phyloP scores from a whole-genome alignment of 371 early-diverging fungal species.

The Umbelopsis sp. region DNA sequence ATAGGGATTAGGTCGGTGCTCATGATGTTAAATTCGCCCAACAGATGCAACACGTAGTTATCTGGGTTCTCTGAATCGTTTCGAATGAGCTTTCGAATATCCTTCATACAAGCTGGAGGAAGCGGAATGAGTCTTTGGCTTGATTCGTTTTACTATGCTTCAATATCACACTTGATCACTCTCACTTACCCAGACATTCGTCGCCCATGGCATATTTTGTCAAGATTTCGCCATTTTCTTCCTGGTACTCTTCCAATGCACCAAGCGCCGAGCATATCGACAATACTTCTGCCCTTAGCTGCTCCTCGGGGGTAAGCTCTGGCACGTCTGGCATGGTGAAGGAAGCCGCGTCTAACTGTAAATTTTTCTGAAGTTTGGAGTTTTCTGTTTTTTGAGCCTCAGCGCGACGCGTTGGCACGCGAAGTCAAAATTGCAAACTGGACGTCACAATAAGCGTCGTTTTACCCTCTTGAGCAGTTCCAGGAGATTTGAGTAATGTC shows the following conservation, averaged over 20 bases:
- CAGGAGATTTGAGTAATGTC: too few relatives aligned
- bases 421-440: not conserved
- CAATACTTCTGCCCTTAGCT: slow-evolving; percentile 43
- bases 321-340: slow-evolving; percentile 5
- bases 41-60: slow-evolving; percentile 62
- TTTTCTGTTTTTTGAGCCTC: not conserved
- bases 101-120: slow-evolving; percentile 64
- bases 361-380: not conserved
- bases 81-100: slow-evolving; percentile 78
- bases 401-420: not conserved
- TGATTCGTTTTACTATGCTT: not conserved
- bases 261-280: slow-evolving; percentile 85
- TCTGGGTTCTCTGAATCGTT: slow-evolving; percentile 67
- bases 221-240: slow-evolving; percentile 34
- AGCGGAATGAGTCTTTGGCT: not conserved
- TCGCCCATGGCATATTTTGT: slow-evolving; percentile 77
- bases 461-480: too few relatives aligned
- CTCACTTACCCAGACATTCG: slow-evolving; percentile 71
- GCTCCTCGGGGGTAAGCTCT: slow-evolving; percentile 5
- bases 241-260: slow-evolving; percentile 64
- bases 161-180: not conserved
- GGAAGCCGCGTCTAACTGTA: not conserved
- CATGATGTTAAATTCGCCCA: slow-evolving; percentile 76
- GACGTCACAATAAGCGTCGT: not conserved
- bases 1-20: slow-evolving; percentile 82